phyloP scores from a whole-genome alignment of 78 protist species.

The Cavenderia fasciculata region DNA sequence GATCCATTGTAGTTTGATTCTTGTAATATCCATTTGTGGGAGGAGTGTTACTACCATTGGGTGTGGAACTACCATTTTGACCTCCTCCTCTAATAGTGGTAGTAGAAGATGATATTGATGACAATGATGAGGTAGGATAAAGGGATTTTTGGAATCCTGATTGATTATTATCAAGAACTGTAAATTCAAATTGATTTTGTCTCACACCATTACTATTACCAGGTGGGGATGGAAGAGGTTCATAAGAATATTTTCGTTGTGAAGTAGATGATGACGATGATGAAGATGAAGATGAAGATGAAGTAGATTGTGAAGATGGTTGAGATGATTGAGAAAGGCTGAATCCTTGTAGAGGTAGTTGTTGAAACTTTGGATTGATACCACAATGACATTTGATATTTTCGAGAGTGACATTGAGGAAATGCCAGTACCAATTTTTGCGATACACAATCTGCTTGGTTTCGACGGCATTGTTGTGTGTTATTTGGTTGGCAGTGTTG shows the following conservation, averaged over 20 bases:
- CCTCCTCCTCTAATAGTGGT: too few species aligned
- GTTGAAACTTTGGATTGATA: not conserved
- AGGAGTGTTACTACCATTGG: too few species aligned
- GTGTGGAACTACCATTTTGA: too few species aligned
- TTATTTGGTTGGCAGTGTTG: not conserved
- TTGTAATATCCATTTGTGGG: not conserved
- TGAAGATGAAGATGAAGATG: not conserved
- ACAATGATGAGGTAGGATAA: too few species aligned
- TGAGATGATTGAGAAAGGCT: not conserved
- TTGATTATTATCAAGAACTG: too few species aligned
- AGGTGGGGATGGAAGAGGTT: too few species aligned
- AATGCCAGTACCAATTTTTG: conserved; percentile 12
- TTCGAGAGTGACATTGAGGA: not conserved
- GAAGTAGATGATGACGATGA: not conserved
- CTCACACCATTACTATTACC: too few species aligned
- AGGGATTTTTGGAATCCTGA: too few species aligned
- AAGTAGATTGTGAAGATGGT: not conserved
- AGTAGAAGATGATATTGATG: too few species aligned
- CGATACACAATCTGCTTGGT: not conserved
- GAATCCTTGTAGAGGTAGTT: not conserved
- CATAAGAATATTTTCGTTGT: too few species aligned
- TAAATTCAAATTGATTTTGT: too few species aligned
- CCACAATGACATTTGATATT: not conserved
- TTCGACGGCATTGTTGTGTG: not conserved
- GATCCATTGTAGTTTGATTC: too few species aligned